Percentiles rank a stretch among this genome's conserved stretches.
Evolutionary conservation across 2,329 filamentous ascomycete species (phyloP).

Genomic region (Colletotrichum falcatum): DNA sequence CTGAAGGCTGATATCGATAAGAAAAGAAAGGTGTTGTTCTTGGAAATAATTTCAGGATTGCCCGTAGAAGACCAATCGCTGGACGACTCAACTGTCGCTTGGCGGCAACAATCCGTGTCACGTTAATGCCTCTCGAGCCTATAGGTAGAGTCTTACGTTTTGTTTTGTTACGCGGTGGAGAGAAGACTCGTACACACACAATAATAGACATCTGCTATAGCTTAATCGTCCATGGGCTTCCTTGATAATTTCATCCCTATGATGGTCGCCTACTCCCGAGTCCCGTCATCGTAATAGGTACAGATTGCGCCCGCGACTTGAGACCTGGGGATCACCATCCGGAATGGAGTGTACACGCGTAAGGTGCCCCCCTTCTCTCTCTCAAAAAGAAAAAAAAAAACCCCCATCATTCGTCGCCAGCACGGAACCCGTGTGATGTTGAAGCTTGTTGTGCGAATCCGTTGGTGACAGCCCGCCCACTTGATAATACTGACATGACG

Average conservation of each 20-base stretch:
- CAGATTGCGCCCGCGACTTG: slow-evolving; percentile 24
- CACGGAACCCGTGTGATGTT: slow-evolving; percentile 21
- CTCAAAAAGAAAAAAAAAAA: not conserved
- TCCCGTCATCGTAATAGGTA: slow-evolving; percentile 32
- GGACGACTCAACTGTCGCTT: slow-evolving; percentile 19
- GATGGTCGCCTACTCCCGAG: slow-evolving; percentile 34
- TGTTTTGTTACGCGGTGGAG: slow-evolving; percentile 14
- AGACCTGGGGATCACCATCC: slow-evolving; percentile 8
- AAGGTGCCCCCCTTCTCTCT: slow-evolving; percentile 42
- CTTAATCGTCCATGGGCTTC: slow-evolving; percentile 31
- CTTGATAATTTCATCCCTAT: slow-evolving; percentile 27
- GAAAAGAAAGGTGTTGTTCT: slow-evolving; percentile 12
- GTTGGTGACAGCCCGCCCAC: slow-evolving; percentile 23
- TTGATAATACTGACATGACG: slow-evolving; percentile 20
- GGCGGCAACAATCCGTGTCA: slow-evolving; percentile 43
- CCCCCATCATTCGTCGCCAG: slow-evolving; percentile 21
- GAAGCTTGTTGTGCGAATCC: slow-evolving; percentile 34
- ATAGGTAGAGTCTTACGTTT: slow-evolving; percentile 11
- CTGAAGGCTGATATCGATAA: slow-evolving; percentile 1
- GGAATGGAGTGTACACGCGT: slow-evolving; percentile 41
- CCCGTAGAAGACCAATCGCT: slow-evolving; percentile 22
- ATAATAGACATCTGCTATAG: slow-evolving; percentile 42
- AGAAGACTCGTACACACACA: slow-evolving; percentile 41
- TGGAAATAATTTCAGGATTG: not conserved
- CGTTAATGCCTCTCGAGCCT: slow-evolving; percentile 43